Evolutionary conservation across 805 yeast species (phyloP).

Genomic region (Ogataea allantospora): DNA sequence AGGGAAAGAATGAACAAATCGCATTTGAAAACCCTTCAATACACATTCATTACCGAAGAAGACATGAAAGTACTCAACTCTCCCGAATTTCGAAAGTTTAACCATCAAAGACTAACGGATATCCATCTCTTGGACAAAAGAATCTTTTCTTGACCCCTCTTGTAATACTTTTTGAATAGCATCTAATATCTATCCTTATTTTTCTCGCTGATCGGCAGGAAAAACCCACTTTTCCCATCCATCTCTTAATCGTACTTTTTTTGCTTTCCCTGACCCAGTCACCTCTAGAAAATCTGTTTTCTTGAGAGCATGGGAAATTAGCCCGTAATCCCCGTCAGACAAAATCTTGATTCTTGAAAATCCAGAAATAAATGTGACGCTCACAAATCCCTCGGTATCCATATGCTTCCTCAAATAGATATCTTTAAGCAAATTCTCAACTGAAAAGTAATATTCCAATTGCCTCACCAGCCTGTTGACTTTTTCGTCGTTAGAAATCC

Average conservation of each 20-base stretch:
- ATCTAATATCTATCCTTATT: conserved; percentile 1
- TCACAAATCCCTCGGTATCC: conserved; percentile 70
- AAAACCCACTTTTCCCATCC: conserved; percentile 71
- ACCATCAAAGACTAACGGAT: conserved; percentile 22
- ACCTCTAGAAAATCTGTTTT: conserved; percentile 34
- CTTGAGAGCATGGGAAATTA: conserved; percentile 35
- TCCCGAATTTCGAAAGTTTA: conserved; percentile 21
- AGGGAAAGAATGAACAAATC: conserved; percentile 10
- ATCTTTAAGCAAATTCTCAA: conserved; percentile 84
- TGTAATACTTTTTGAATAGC: conserved; percentile 1
- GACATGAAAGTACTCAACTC: conserved; percentile 21
- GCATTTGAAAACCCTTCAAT: background rate
- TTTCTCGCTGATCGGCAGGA: conserved; percentile 37
- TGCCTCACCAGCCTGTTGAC: conserved; percentile 41
- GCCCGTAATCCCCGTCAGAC: conserved; percentile 43
- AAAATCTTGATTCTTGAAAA: conserved; percentile 72
- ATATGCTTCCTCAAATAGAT: conserved; percentile 73
- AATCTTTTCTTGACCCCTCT: conserved; percentile 16
- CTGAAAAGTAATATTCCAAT: conserved; percentile 82
- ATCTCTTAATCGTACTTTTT: conserved; percentile 54
- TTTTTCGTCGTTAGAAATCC: conserved; percentile 13
- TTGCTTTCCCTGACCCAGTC: conserved; percentile 31
- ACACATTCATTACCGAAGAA: conserved; percentile 3
- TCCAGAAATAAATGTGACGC: conserved; percentile 52
- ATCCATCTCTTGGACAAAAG: conserved; percentile 23